phyloP scores from a whole-genome alignment of 345 rosid species.

The Arabidopsis arenosa region DNA sequence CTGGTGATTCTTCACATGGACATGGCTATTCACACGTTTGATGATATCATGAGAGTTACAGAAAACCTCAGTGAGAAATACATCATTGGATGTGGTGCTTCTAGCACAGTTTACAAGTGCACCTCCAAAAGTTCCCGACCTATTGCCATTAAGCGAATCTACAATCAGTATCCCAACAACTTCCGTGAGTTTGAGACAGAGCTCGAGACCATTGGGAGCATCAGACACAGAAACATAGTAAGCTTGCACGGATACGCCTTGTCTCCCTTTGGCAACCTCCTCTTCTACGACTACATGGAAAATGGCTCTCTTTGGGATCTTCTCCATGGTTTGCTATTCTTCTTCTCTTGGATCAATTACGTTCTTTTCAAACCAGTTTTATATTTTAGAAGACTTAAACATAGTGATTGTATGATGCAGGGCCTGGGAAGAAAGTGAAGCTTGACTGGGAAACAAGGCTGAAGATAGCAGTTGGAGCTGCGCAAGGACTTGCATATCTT shows the following conservation, averaged over 20 bases:
- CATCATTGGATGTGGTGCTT: slow-evolving; percentile 85
- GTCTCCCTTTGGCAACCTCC: slow-evolving; percentile 83
- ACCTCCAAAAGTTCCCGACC: slow-evolving; percentile 82
- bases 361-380: background rate
- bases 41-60: slow-evolving; percentile 87
- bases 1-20: slow-evolving; percentile 97
- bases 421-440: slow-evolving; percentile 78
- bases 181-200: slow-evolving; percentile 89
- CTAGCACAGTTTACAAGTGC: slow-evolving; percentile 93
- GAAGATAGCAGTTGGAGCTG: slow-evolving; percentile 89
- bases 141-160: slow-evolving; percentile 89
- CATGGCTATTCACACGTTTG: slow-evolving; percentile 90
- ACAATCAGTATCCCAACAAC: slow-evolving; percentile 67
- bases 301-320: slow-evolving; percentile 99
- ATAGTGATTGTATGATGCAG: slow-evolving; percentile 43
- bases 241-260: slow-evolving; percentile 91
- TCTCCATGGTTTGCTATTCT: slow-evolving; percentile 68
- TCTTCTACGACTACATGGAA: slow-evolving; percentile 96
- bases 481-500: slow-evolving; percentile 97
- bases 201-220: slow-evolving; percentile 92
- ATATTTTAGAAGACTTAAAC: background rate
- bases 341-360: background rate
- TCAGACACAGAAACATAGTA: slow-evolving; percentile 91
- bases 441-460: slow-evolving; percentile 96
- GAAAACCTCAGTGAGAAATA: slow-evolving; percentile 88